phyloP scores from a whole-genome alignment of 371 early-diverging fungal genomes.

The Actinomucor elegans region DNA sequence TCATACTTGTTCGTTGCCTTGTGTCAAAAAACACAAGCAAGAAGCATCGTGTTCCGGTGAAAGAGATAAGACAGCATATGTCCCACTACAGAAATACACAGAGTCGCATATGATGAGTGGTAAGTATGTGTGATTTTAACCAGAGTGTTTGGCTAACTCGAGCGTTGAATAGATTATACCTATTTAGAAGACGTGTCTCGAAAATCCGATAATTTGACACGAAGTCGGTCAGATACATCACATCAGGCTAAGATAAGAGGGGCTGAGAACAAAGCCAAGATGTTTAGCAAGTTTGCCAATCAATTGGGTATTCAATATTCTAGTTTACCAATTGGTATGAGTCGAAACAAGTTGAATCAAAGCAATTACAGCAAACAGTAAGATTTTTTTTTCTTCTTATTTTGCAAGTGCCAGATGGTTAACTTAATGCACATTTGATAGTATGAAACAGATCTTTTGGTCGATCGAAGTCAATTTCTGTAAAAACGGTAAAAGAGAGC shows the following conservation, averaged over 20 bases:
- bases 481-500: conserved; percentile 14
- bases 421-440: background rate
- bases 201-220: conserved; percentile 35
- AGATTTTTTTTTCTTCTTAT: background rate
- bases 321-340: conserved; percentile 37
- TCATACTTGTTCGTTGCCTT: conserved; percentile 65
- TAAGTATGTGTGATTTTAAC: conserved; percentile 16
- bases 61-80: conserved; percentile 61
- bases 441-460: conserved; percentile 38
- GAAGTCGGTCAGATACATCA: conserved; percentile 22
- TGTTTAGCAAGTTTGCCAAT: conserved; percentile 23
- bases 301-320: conserved; percentile 26
- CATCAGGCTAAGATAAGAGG: conserved; percentile 5
- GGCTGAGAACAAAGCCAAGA: conserved; percentile 7
- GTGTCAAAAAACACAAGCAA: conserved; percentile 65
- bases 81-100: conserved; percentile 51
- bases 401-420: background rate
- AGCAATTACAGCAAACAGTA: conserved; percentile 35
- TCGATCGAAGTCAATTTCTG: conserved; percentile 37
- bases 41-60: conserved; percentile 61
- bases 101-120: conserved; percentile 69
- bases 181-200: conserved; percentile 46
- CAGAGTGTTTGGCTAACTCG: background rate
- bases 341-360: conserved; percentile 32
- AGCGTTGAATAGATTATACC: conserved; percentile 33